Conservation (phyloP, 2,329 filamentous ascomycete species). For the Clonostachys chloroleuca region DNA sequence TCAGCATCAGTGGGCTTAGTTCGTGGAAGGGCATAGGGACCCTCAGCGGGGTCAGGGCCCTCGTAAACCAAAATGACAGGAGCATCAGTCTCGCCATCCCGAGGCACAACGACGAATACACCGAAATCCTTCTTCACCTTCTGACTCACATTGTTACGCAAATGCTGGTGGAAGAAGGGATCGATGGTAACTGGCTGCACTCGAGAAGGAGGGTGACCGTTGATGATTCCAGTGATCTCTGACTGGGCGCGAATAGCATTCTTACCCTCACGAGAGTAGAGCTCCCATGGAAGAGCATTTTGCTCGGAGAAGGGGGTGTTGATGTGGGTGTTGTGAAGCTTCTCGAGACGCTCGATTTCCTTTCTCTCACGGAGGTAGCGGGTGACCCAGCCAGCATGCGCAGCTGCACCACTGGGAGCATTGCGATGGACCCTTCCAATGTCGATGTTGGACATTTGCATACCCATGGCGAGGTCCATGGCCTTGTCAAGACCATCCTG, state of each 20-base stretch:
- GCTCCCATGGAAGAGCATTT: slow-evolving; percentile 75
- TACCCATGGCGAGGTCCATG: slow-evolving; percentile 82
- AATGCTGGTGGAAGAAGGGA: slow-evolving; percentile 73
- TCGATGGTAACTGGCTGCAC: slow-evolving; percentile 66
- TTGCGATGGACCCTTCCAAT: slow-evolving; percentile 74
- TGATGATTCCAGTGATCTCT: slow-evolving; percentile 71
- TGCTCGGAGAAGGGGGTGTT: slow-evolving; percentile 69
- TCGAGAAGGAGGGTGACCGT: slow-evolving; percentile 68
- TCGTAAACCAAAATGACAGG: slow-evolving; percentile 74
- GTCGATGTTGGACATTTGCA: slow-evolving; percentile 82
- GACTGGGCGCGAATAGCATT: slow-evolving; percentile 72
- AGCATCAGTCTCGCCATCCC: slow-evolving; percentile 50
- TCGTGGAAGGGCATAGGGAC: slow-evolving; percentile 50
- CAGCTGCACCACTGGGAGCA: slow-evolving; percentile 66
- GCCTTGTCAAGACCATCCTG: slow-evolving; percentile 74
- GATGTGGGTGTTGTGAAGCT: slow-evolving; percentile 78
- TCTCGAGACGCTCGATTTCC: slow-evolving; percentile 80
- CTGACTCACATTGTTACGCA: slow-evolving; percentile 59
- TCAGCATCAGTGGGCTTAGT: slow-evolving; percentile 46
- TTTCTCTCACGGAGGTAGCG: slow-evolving; percentile 80
- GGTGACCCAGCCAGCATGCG: slow-evolving; percentile 81
- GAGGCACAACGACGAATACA: slow-evolving; percentile 70
- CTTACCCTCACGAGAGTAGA: slow-evolving; percentile 83
- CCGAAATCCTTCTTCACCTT: slow-evolving; percentile 64
- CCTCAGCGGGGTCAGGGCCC: slow-evolving; percentile 44